phyloP scores from a whole-genome alignment of 345 rosid species.

The Geranium rotundifolium region DNA sequence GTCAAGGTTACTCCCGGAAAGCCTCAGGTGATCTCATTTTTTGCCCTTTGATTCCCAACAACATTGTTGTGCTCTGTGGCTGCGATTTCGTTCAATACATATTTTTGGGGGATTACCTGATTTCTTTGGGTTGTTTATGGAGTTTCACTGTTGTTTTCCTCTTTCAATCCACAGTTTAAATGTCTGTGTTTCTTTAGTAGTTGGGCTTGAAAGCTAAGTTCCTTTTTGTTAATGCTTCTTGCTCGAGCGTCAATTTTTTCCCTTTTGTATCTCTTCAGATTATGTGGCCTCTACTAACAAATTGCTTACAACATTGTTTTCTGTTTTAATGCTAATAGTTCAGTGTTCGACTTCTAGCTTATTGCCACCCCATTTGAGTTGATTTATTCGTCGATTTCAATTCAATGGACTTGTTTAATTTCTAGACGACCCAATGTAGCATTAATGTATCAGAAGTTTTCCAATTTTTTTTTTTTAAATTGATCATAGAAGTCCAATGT shows the following conservation, averaged over 20 bases:
- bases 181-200: no score
- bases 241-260: not conserved
- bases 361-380: no score
- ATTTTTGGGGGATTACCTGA: not conserved
- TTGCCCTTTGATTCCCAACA: not conserved
- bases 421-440: not conserved
- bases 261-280: no score
- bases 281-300: no score
- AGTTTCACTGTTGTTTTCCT: no score
- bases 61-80: not conserved
- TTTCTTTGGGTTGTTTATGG: not conserved
- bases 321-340: not conserved
- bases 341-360: not conserved
- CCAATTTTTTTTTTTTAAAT: no score
- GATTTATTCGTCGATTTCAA: no score
- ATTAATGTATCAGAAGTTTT: not conserved
- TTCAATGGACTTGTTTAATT: no score
- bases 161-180: no score
- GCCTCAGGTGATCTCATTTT: constrained; percentile 48
- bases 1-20: constrained; percentile 48
- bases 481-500: not conserved
- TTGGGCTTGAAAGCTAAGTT: not conserved
- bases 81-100: not conserved
- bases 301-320: no score
- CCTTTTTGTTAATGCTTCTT: not conserved